Conservation (phyloP, 2,329 filamentous ascomycete species). For the Ascochyta koolunga region DNA sequence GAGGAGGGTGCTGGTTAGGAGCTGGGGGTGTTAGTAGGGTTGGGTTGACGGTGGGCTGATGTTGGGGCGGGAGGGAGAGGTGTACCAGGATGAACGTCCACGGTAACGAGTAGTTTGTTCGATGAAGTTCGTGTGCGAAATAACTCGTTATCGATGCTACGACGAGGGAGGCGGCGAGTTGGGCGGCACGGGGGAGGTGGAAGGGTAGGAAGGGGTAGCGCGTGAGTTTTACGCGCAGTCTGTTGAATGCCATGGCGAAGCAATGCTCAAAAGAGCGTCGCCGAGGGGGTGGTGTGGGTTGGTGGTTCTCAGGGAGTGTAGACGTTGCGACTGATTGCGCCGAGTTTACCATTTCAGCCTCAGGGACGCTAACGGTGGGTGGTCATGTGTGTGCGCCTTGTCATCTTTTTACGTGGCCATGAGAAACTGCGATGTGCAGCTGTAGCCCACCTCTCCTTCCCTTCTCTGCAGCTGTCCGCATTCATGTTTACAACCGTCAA, state of each 20-base stretch:
- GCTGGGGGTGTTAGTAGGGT: slow-evolving; percentile 45
- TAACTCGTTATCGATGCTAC: slow-evolving; percentile 61
- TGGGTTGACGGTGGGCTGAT: too few relatives aligned
- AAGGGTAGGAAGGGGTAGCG: slow-evolving; percentile 53
- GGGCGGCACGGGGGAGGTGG: slow-evolving; percentile 50
- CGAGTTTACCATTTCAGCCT: neutral
- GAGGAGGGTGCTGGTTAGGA: slow-evolving; percentile 58
- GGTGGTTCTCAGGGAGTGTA: neutral
- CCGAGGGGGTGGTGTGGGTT: neutral
- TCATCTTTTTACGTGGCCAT: too few relatives aligned
- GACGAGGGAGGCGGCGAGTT: slow-evolving; percentile 54
- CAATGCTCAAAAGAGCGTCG: neutral
- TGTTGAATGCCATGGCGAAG: slow-evolving; percentile 24
- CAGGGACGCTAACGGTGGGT: neutral
- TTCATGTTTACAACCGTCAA: too few relatives aligned
- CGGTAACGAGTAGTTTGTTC: slow-evolving; percentile 59
- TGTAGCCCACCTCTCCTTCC: too few relatives aligned
- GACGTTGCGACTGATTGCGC: neutral
- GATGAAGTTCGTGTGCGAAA: slow-evolving; percentile 61
- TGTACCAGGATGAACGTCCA: slow-evolving; percentile 66
- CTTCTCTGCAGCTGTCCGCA: too few relatives aligned
- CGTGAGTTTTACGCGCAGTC: slow-evolving; percentile 46
- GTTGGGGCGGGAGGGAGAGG: neutral
- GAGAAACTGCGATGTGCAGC: neutral
- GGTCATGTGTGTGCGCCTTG: neutral